Base-by-base conservation (phyloP, 176 grass and related monocot genomes). In the Avena insularis region DNA sequence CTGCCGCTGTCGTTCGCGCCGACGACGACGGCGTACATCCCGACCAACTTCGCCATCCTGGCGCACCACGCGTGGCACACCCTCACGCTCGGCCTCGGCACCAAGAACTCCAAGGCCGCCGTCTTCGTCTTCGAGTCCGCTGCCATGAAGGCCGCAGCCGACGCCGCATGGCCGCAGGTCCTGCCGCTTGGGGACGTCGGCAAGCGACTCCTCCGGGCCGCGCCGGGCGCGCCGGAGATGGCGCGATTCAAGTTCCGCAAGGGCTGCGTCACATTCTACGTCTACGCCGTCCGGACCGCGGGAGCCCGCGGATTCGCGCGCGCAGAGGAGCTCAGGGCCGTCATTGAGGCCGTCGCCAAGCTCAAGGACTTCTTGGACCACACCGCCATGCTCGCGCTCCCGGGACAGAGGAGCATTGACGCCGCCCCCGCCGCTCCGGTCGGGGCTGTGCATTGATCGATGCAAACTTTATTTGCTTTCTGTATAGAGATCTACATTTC, bases 51-150 rank as follows among this genome's bases (percentile, higher is more conserved):
- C 93, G 85, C 96, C n/a, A 93, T 98, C 87, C 91, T 98, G 27
- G 96, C 93, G 35, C 96, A 98, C 74, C 91, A 98, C 82, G 96
- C 96, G 25, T 98, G 96, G 93, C 96, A 91, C 90, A 98, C 96
- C 8, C 85, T 98, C 43, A 98, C 96, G 2, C 93, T 98, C 14
- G 93, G 96, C 0, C 93, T 98, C 57, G 96, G 96, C 72, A 98
- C 96, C 57, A 88, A 70, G 75, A 98, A 98, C 90, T 95, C 96
- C 75, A 98, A 98, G 86, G 96, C 83, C 11, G 82, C 93, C 31
- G 81, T 98, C 5, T 98, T 98, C 78, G 93, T 98, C 70, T 98
- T 98, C 71, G 96, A 98, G 89, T 92, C 93, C 5, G 93, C 79
- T 63, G 77, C 86, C 23, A 95, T 94, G 93, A 95, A 95, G 79